A percentile compares a stretch with the other conserved stretches of the same genome.
Evolutionary conservation across 768 basidiomycete genomes (phyloP).

Genomic region (Trametopsis cervina): DNA sequence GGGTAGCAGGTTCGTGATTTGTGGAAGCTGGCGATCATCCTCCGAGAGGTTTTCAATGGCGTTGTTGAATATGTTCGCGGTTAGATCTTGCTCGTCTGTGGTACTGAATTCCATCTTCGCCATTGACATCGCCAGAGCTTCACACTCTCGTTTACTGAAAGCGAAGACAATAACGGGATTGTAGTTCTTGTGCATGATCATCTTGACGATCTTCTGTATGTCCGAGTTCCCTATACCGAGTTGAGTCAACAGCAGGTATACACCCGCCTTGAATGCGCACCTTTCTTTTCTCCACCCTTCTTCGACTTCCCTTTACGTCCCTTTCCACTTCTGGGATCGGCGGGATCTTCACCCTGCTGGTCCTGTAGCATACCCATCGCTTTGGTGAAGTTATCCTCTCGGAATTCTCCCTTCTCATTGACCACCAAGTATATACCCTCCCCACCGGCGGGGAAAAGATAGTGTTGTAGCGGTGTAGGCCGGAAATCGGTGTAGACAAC

Average conservation of each 20-base stretch:
- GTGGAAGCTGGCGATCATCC: conserved; percentile 85
- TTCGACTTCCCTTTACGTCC: conserved; percentile 88
- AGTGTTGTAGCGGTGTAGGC: conserved; percentile 96
- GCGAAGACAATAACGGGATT: conserved; percentile 98
- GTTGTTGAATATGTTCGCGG: conserved; percentile 86
- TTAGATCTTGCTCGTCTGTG: conserved; percentile 84
- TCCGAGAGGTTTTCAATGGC: conserved; percentile 85
- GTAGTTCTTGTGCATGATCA: conserved; percentile 97
- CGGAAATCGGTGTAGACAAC: conserved; percentile 99
- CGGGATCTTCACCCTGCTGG: conserved; percentile 82
- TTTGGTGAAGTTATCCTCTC: conserved; percentile 95
- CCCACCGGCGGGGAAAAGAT: conserved; percentile 93
- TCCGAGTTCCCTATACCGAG: conserved; percentile 67
- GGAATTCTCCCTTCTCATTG: conserved; percentile 96
- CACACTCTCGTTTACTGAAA: conserved; percentile 97
- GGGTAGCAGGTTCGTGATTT: conserved; percentile 89
- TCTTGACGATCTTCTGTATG: conserved; percentile 94
- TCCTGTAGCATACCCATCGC: conserved; percentile 94
- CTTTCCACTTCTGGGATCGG: conserved; percentile 77
- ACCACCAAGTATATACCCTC: conserved; percentile 97
- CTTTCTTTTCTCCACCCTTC: conserved; percentile 93
- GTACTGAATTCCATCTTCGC: conserved; percentile 96
- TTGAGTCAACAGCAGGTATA: conserved; percentile 5
- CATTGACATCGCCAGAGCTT: conserved; percentile 82
- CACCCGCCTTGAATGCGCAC: conserved; percentile 28